A percentile compares a stretch with the other conserved stretches of the same genome.
Evolutionary conservation across 495 filamentous ascomycete genomes (phyloP).

Genomic region (Poronia punctata): DNA sequence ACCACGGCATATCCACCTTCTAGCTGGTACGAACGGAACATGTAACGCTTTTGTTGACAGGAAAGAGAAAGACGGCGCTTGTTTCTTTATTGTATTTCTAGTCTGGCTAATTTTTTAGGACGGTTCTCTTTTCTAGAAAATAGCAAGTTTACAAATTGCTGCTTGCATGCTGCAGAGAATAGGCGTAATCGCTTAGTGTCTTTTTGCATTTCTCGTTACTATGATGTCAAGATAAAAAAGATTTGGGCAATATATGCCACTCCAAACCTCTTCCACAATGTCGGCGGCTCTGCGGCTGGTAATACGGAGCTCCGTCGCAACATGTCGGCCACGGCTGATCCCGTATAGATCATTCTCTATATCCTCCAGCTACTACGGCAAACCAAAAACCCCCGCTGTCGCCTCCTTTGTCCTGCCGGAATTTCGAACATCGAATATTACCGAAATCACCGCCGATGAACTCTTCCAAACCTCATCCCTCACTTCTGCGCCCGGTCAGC

Average conservation of each 20-base stretch:
- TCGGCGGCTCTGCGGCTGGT: conserved; percentile 17
- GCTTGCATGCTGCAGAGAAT: no score
- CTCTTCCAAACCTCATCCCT: conserved; percentile 14
- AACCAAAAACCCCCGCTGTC: conserved; percentile 10
- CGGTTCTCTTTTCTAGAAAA: no score
- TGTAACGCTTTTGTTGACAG: conserved; percentile 4
- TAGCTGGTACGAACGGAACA: background rate
- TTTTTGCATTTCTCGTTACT: background rate
- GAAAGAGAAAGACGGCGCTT: no score
- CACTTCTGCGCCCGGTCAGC: conserved; percentile 4
- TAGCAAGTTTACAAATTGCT: no score
- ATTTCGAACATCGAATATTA: conserved; percentile 5
- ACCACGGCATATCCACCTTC: background rate
- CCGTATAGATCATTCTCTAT: background rate
- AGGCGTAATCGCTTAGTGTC: no score
- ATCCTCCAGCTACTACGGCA: conserved; percentile 1
- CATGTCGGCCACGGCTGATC: conserved; percentile 4
- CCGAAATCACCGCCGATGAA: conserved; percentile 11
- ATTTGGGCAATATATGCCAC: conserved; percentile 1
- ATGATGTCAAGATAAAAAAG: no score
- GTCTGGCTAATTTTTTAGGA: no score
- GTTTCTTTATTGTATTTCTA: no score
- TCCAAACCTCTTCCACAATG: conserved; percentile 18
- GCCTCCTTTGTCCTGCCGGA: conserved; percentile 19
- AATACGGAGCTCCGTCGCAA: conserved; percentile 9